Evolutionary conservation across 345 rosid species (phyloP).

Genomic region (Combretum micranthum): DNA sequence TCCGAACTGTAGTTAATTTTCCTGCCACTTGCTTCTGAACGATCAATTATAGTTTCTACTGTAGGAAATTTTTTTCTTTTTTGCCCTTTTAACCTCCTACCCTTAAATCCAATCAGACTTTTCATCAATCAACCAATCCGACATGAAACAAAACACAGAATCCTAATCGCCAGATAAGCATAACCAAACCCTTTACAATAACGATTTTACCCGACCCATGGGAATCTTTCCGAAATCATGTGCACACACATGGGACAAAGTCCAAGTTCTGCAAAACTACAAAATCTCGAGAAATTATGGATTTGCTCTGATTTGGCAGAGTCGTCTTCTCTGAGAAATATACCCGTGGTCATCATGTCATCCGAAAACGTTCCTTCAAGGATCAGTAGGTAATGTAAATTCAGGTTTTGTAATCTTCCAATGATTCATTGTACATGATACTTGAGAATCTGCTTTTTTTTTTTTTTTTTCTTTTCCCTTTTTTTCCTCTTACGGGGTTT

Average conservation of each 20-base stretch:
- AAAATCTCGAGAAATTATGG: slow-evolving; percentile 9
- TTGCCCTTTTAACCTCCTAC: no score
- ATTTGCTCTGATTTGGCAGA: slow-evolving; percentile 24
- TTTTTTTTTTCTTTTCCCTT: background rate
- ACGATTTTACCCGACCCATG: background rate
- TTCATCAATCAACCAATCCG: no score
- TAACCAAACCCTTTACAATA: no score
- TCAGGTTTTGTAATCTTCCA: background rate
- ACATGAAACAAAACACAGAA: no score
- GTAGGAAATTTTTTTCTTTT: background rate
- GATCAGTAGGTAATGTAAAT: slow-evolving; percentile 39
- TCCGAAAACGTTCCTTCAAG: slow-evolving; percentile 75
- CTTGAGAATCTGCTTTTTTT: background rate
- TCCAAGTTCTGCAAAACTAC: background rate
- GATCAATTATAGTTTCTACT: background rate
- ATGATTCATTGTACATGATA: background rate
- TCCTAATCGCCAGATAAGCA: no score
- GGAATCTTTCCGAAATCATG: background rate
- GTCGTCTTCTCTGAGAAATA: slow-evolving; percentile 48
- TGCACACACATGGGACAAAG: background rate
- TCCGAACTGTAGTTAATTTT: slow-evolving; percentile 1
- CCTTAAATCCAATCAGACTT: no score
- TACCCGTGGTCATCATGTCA: slow-evolving; percentile 76
- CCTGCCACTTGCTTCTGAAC: slow-evolving; percentile 19
- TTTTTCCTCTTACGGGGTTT: no score